Base-by-base conservation (phyloP, 2,329 filamentous ascomycete genomes). In the Penicillium fuscoglaucum region DNA sequence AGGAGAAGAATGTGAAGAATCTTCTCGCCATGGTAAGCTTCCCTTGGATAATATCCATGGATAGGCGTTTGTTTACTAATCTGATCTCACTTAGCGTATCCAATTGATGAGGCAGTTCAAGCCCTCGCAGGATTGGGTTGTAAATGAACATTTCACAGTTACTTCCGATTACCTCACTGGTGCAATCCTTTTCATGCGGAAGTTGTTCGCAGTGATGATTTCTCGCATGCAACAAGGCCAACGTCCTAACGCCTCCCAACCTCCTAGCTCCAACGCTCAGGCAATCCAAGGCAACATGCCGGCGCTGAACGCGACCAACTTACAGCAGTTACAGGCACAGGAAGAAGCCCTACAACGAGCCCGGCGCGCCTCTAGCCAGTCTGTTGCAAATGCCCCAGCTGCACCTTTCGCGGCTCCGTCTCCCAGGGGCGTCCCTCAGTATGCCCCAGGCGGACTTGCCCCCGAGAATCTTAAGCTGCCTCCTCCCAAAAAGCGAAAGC, bases 391-490 rank as follows among this genome's bases (percentile, higher is more conserved):
- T 7, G 74, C 78, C 9, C 74, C 80, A n/a, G 77, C 82, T 41
- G 79, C 83, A 31, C 83, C 83, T 12, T 84, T 84, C 52, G 79
- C 80, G 53, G 79, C 77, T 17, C 77, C 79, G 28, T 83, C 82
- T 48, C 84, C 84, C 17, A 79, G 82, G 55, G 84, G 84, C 26
- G 79, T 85, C 57, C 84, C 85, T 9, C 80, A 81, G 52, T 83
- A 84, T 56, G 78, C 78, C 9, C 76, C 78, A 21, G 79, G 78
- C 21, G 77, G 79, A 50, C 77, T 87, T 49, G 83, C 80, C 5
- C 78, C 80, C 12, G 82, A 84, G 51, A 83, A 85, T 61, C 77
- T 88, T 47, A 82, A 84, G 47, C 72, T 87, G 26, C 85, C 84
- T 19, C 78, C 81, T 2, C 76, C 78, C 56, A 87, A 87, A 76